phyloP scores from a whole-genome alignment of 257 asterid genomes.

The Nicotiana obtusifolia region DNA sequence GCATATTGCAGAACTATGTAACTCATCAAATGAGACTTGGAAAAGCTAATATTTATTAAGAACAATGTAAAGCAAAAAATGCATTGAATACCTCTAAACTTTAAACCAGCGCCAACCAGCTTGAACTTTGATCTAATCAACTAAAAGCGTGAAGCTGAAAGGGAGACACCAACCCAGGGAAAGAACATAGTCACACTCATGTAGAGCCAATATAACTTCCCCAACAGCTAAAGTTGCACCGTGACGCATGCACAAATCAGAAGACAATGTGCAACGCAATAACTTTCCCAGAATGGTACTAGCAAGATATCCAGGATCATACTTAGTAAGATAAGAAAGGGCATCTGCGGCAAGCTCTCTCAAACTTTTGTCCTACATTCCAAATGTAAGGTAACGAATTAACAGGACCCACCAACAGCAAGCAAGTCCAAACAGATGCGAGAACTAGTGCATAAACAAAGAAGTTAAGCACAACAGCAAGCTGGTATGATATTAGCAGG shows the following conservation, averaged over 20 bases:
- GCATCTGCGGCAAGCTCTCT: slow-evolving; percentile 94
- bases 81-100: neutral
- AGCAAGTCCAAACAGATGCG: slow-evolving; percentile 12
- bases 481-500: neutral
- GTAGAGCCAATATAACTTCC: slow-evolving; percentile 72
- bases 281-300: slow-evolving; percentile 54
- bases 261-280: slow-evolving; percentile 70
- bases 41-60: neutral
- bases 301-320: slow-evolving; percentile 76
- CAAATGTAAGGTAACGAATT: slow-evolving; percentile 20
- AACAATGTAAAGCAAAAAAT: neutral
- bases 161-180: slow-evolving; percentile 46
- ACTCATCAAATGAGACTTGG: neutral
- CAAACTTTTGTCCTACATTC: slow-evolving; percentile 78
- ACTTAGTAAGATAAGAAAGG: slow-evolving; percentile 73
- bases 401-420: slow-evolving; percentile 11
- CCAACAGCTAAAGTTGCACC: slow-evolving; percentile 88
- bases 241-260: slow-evolving; percentile 87
- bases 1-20: neutral
- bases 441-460: neutral
- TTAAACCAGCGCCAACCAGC: neutral
- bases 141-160: slow-evolving; percentile 10
- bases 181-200: slow-evolving; percentile 50
- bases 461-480: neutral
- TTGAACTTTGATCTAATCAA: neutral